Evolutionary conservation across 2,329 filamentous ascomycete species (phyloP), one percentile per base, ranked within the genome.

Genomic region (Phaeoacremonium minimum): DNA sequence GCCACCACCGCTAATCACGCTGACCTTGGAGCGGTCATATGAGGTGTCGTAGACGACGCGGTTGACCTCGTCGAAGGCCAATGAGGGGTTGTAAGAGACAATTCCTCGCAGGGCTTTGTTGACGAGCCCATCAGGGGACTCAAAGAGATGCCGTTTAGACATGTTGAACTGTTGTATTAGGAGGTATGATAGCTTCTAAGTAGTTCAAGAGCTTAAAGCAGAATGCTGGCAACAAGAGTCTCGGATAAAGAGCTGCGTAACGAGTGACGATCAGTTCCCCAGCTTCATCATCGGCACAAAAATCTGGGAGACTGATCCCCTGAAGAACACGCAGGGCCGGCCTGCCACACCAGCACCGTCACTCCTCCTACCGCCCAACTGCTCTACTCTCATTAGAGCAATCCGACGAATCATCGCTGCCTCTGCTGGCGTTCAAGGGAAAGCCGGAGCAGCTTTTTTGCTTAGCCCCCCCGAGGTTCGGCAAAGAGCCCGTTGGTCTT

Each of bases 71-170:
- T 77, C 72, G 2, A 76, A 56, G 7, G 58, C 59, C 6, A 77
- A 62, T 6, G 58, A 60, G 4, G 72, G 67, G 52, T 75, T 75
- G 54, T 71, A 74, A n/a, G 70, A 52, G 38, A 75, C 64, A 38
- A 77, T 56, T 8, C 71, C 73, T 19, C 67, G 58, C 8, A 77
- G 58, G 4, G 63, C 61, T 51, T 74, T 75, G 53, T 64, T 63
- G 42, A 76, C 71, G 30, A 76, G 70, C 14, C 72, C 72, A 17
- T 75, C 71, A 2, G 70, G 46, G 13, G 71, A 72, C 40, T 67
- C 53, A 50, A 73, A 76, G 44, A 77, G 65, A 41, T 76, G 72
- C 12, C 67, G 61, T 39, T 62, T 72, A 16, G 72, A 76, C 72
- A 77, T 76, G 33, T 22, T 13, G 37, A 29, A 34, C 18, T 22